These are phyloP conservation scores for Tilletia caries DNA, from an alignment of 1,284 basidiomycete genomes.

Conservation along the genomic window DNA sequence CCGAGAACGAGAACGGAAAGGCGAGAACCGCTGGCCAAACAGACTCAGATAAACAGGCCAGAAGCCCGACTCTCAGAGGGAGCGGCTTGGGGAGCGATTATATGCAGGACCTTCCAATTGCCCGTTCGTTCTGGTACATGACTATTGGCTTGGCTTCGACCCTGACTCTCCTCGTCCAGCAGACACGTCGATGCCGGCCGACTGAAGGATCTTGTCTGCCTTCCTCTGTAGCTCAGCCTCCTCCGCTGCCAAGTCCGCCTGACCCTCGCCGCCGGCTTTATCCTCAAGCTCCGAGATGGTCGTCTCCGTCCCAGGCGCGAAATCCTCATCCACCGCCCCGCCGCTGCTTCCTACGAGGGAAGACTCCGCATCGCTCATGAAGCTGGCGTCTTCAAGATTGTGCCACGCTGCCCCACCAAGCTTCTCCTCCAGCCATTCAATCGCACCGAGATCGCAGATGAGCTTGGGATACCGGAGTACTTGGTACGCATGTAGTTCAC, in stretches of 20 bases:
- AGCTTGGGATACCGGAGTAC: slow-evolving; percentile 43
- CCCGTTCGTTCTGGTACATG: no score
- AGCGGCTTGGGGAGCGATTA: no score
- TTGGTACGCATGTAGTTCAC: slow-evolving; percentile 52
- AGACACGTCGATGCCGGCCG: background rate
- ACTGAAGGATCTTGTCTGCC: background rate
- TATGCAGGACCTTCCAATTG: no score
- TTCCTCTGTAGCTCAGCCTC: background rate
- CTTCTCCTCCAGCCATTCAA: slow-evolving; percentile 53
- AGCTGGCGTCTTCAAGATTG: slow-evolving; percentile 21
- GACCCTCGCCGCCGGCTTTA: background rate
- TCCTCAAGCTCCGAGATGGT: background rate
- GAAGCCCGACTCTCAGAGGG: no score
- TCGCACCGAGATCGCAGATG: slow-evolving; percentile 50
- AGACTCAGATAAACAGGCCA: no score
- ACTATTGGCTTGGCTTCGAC: no score
- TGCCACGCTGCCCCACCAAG: slow-evolving; percentile 49
- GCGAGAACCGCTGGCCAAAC: no score
- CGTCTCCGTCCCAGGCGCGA: background rate
- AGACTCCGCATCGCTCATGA: background rate
- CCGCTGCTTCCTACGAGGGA: background rate
- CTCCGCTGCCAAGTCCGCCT: background rate
- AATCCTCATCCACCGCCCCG: background rate
- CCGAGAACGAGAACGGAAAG: no score
- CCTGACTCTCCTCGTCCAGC: no score